A percentile compares a stretch with the other conserved stretches of the same genome.
These are phyloP conservation scores for Mycena belliarum DNA, from an alignment of 768 basidiomycete genomes.

Conservation along the genomic window DNA sequence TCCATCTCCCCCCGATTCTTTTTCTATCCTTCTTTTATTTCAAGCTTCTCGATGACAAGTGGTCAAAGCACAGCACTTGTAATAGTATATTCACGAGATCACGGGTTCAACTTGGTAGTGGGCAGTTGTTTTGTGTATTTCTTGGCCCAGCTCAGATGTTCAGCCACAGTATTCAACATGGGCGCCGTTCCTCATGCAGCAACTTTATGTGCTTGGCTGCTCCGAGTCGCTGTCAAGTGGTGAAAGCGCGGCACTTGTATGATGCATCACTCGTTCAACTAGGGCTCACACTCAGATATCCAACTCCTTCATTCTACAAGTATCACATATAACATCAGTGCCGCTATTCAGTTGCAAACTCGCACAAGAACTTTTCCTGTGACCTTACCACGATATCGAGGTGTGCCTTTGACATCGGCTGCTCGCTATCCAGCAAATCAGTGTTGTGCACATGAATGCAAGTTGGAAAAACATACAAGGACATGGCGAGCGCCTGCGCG, in stretches of 20 bases:
- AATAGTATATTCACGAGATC: too few species aligned
- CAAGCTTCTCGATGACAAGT: neutral
- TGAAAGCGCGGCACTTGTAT: neutral
- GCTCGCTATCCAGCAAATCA: neutral
- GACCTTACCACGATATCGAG: conserved; percentile 25
- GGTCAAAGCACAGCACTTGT: too few species aligned
- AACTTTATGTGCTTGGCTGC: too few species aligned
- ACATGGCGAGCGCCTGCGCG: conserved; percentile 29
- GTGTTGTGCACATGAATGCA: neutral
- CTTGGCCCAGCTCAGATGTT: too few species aligned
- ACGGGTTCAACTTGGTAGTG: too few species aligned
- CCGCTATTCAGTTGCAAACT: neutral
- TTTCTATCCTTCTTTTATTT: neutral
- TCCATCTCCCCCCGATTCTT: too few species aligned
- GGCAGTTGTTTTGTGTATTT: too few species aligned
- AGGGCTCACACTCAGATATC: too few species aligned
- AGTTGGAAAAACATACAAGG: conserved; percentile 17
- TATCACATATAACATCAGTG: neutral
- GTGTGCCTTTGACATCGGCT: conserved; percentile 18
- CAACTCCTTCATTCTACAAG: too few species aligned
- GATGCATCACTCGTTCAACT: neutral
- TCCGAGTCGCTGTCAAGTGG: too few species aligned
- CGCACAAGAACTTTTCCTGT: conserved; percentile 28
- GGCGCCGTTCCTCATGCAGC: too few species aligned
- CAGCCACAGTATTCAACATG: too few species aligned